Evolutionary conservation across 202 grass and related monocot genomes (phyloP).

Genomic region (Panicum virgatum): DNA sequence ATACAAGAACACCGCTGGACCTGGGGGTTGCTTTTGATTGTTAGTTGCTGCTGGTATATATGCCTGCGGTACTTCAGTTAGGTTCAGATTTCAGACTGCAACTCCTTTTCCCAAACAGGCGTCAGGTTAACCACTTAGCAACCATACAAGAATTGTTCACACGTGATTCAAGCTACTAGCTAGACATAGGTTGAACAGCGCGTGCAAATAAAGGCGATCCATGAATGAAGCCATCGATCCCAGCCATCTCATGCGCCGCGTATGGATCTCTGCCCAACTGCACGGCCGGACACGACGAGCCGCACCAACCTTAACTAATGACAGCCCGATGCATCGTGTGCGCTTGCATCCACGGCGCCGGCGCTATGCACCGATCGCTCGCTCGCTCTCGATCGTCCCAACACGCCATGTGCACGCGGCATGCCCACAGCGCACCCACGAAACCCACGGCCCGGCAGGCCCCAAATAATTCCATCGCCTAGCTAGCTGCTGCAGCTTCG

Average conservation of each 20-base stretch:
- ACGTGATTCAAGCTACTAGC: too few species aligned
- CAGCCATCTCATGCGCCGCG: too few species aligned
- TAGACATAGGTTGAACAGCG: too few species aligned
- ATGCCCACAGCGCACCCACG: background rate
- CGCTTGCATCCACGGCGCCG: background rate
- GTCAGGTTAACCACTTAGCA: too few species aligned
- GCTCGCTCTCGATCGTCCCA: background rate
- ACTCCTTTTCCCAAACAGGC: background rate
- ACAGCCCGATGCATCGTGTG: conserved; percentile 35
- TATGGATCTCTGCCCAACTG: background rate
- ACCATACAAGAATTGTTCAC: too few species aligned
- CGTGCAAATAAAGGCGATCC: background rate
- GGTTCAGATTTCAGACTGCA: background rate
- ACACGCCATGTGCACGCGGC: conserved; percentile 52
- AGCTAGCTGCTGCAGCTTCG: background rate
- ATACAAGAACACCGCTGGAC: background rate
- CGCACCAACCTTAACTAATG: conserved; percentile 17
- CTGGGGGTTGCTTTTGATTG: background rate
- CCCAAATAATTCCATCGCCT: conserved; percentile 39
- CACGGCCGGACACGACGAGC: background rate
- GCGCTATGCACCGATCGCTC: background rate
- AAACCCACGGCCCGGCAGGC: background rate
- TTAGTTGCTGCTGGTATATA: background rate
- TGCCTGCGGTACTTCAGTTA: background rate
- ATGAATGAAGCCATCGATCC: background rate